Conservation (phyloP, 805 yeast species). For the Lipomyces anomalus region DNA sequence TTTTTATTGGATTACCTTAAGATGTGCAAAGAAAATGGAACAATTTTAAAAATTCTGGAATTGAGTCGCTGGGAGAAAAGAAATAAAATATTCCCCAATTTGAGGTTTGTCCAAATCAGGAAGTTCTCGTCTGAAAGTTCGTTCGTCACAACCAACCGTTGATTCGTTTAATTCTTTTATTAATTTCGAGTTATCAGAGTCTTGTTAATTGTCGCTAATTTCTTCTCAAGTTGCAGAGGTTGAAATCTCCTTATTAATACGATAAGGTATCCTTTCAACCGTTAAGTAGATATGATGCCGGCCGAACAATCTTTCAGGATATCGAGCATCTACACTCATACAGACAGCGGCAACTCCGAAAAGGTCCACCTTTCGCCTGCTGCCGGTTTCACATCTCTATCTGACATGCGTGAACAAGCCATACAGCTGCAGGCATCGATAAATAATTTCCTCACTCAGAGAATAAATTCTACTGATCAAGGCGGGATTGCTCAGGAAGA, state of each 20-base stretch:
- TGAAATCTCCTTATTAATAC: neutral
- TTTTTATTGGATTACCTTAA: neutral
- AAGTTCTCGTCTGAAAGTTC: too few species aligned
- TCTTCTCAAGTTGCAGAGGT: neutral
- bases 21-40: too few species aligned
- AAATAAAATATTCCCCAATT: too few species aligned
- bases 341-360: neutral
- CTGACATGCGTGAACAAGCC: neutral
- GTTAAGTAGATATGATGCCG: neutral
- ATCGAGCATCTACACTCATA: neutral
- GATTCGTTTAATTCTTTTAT: too few species aligned
- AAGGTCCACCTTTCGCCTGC: too few species aligned
- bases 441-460: constrained; percentile 18
- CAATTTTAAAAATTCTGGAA: too few species aligned
- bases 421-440: constrained; percentile 14
- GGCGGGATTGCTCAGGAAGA: constrained; percentile 5
- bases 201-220: too few species aligned
- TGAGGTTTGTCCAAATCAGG: too few species aligned
- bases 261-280: neutral
- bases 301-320: neutral
- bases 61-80: too few species aligned
- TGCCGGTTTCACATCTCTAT: too few species aligned
- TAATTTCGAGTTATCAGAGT: too few species aligned
- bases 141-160: too few species aligned
- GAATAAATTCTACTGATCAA: constrained; percentile 7